Evolutionary conservation across 2,329 filamentous ascomycete species (phyloP).

Genomic region (Emmonsiellopsis sp.): DNA sequence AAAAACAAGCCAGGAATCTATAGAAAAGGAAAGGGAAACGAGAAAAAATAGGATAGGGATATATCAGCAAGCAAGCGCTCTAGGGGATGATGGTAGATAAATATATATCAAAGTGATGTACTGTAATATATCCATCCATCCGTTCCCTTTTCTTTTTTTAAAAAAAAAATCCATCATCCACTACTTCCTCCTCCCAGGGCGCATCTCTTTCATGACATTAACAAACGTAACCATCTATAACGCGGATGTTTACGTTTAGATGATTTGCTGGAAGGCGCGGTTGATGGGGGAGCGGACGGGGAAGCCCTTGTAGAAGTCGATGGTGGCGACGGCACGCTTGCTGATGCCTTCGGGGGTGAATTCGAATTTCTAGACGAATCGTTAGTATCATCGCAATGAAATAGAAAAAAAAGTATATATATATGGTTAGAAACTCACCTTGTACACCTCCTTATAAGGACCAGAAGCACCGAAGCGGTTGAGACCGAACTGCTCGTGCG

Average conservation of each 20-base stretch:
- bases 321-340: constrained; percentile 85
- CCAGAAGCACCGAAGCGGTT: constrained; percentile 98
- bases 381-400: not conserved
- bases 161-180: no score
- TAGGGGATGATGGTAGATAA: no score
- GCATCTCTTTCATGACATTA: not conserved
- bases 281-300: constrained; percentile 93
- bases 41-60: no score
- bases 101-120: no score
- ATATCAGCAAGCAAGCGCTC: no score
- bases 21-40: no score
- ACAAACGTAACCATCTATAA: not conserved
- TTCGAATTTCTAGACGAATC: constrained; percentile 73
- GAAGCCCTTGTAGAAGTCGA: constrained; percentile 96
- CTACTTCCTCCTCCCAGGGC: no score
- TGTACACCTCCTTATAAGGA: constrained; percentile 96
- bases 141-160: no score
- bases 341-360: constrained; percentile 95
- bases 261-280: constrained; percentile 94
- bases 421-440: constrained; percentile 45
- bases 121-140: no score
- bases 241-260: constrained; percentile 47
- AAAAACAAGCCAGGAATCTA: no score
- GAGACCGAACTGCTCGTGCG: constrained; percentile 97
- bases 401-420: not conserved